Conservation (phyloP, 2,329 filamentous ascomycete species). For the Penicillium capsulatum region DNA sequence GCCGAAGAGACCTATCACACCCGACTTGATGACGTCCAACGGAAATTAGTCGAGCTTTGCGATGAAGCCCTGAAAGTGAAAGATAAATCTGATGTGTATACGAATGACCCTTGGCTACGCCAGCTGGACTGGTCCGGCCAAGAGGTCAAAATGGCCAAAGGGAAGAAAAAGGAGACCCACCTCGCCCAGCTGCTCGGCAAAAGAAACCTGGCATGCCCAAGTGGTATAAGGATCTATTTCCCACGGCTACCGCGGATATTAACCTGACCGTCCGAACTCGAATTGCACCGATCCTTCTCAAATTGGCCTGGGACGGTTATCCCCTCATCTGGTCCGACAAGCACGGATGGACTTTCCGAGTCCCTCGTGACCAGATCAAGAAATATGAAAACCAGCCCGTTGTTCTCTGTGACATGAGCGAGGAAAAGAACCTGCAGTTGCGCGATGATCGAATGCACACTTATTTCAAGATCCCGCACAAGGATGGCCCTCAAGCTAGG, state of each 20-base stretch:
- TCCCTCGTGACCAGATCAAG: conserved; percentile 57
- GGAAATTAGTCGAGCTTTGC: conserved; percentile 68
- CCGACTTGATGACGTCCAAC: conserved; percentile 71
- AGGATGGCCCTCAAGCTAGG: conserved; percentile 80
- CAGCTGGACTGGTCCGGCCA: conserved; percentile 96
- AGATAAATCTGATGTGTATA: conserved; percentile 63
- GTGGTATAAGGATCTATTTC: conserved; percentile 92
- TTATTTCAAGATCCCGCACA: conserved; percentile 95
- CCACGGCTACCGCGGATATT: conserved; percentile 62
- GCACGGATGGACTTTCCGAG: conserved; percentile 87
- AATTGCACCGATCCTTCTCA: conserved; percentile 78
- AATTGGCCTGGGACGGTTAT: conserved; percentile 81
- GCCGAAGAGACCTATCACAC: conserved; percentile 80
- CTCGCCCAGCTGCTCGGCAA: conserved; percentile 72
- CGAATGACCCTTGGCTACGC: conserved; percentile 80
- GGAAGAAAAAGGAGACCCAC: conserved; percentile 80
- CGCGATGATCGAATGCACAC: conserved; percentile 61
- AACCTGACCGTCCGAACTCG: conserved; percentile 80
- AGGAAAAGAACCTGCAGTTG: conserved; percentile 65
- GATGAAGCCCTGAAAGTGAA: conserved; percentile 74
- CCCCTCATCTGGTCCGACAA: conserved; percentile 91
- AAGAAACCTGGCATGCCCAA: conserved; percentile 92
- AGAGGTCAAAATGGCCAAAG: conserved; percentile 85
- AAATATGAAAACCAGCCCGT: conserved; percentile 70
- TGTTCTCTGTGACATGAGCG: conserved; percentile 67